Conservation (phyloP, 345 rosid genomes). For the Bruguiera sexangula region DNA sequence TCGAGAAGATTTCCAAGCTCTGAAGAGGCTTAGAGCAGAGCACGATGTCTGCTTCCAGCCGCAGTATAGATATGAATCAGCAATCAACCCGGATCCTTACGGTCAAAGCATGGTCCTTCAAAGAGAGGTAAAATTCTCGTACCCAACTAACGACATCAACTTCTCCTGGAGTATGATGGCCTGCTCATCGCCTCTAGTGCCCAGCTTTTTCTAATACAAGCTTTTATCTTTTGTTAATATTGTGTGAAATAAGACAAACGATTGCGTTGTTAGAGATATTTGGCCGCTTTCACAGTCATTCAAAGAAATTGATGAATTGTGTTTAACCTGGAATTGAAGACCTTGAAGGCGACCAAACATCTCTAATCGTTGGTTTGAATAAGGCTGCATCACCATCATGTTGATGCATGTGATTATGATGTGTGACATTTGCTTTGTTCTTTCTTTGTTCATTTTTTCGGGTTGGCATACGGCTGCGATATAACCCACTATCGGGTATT, state of each 20-base stretch:
- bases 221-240: neutral
- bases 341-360: neutral
- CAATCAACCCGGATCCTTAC: conserved; percentile 8
- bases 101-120: conserved; percentile 10
- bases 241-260: neutral
- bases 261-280: neutral
- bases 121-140: conserved; percentile 11
- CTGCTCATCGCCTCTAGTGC: conserved; percentile 30
- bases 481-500: too few relatives aligned
- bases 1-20: conserved; percentile 21
- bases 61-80: conserved; percentile 6
- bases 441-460: too few relatives aligned
- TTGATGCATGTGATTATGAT: too few relatives aligned
- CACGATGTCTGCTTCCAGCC: conserved; percentile 9
- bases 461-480: too few relatives aligned
- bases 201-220: conserved; percentile 26
- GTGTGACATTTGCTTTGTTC: too few relatives aligned
- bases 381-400: too few relatives aligned
- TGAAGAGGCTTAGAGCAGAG: conserved; percentile 26
- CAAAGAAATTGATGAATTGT: neutral
- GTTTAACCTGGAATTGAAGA: neutral
- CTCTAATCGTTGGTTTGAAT: neutral
- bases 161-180: conserved; percentile 26
- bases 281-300: neutral
- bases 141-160: conserved; percentile 17